Base-by-base conservation (phyloP, 768 basidiomycete species). In the Dendrothele bispora region DNA sequence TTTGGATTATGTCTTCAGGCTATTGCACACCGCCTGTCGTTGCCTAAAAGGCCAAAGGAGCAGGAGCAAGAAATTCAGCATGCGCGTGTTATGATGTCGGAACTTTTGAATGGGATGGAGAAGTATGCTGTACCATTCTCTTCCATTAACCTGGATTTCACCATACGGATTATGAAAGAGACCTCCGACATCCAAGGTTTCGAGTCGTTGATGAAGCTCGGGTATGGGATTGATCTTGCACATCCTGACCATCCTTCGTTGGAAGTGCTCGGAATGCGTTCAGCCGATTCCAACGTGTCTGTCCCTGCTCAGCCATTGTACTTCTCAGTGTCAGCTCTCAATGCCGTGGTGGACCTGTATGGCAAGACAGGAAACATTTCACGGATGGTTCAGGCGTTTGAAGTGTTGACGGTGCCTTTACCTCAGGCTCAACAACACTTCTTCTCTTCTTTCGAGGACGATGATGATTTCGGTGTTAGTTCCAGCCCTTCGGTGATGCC, bases 211-310 rank as follows among this genome's bases (percentile, higher is more conserved):
- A 66, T 91, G 71, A 82, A 77, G 54, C 67, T 78, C 56, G 81
- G 78, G 28, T 93, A 91, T 62, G 89, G 84, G 0, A 77, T 93
- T 48, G 91, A 93, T 65, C 63, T 92, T 39, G 71, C 77, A 18
- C 83, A 83, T 56, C 89, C 88, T 0, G 91, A 93, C 57, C 73
- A 80, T 32, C 66, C 76, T 8, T 81, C 86, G 26, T 52, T 85
- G 48, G 79, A 81, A 17, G 30, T 45, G n/a, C 32, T 38, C 29
- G 42, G 46, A 28, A 53, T 54, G 6, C 46, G 18, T 8, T 8
- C 37, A 11, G 37, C 8, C 11, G 20, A 20, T 21, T 18, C 10
- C 37, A 39, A 20, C 20, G 8, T 39, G 35, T 38, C 38, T 18
- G 14, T 44, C 7, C 36, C 43, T 27, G 60, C 63, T 10, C 44